Evolutionary conservation across 345 rosid species (phyloP).

Genomic region (Zanthoxylum bungeanum): DNA sequence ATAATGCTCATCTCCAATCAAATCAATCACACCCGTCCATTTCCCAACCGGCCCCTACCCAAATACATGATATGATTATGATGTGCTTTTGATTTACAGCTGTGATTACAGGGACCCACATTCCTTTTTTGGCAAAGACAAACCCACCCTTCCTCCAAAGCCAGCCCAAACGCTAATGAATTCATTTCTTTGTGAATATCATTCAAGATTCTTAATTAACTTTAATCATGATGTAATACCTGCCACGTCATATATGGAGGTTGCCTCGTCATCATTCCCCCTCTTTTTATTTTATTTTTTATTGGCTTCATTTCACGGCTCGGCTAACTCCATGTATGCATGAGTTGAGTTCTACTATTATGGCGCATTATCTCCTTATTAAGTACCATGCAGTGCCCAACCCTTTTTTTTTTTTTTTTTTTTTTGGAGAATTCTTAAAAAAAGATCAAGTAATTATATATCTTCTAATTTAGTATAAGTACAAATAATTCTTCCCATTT

Average conservation of each 20-base stretch:
- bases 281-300: background rate
- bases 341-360: too few relatives aligned
- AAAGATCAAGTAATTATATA: too few relatives aligned
- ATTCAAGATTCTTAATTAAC: background rate
- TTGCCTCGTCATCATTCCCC: background rate
- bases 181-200: background rate
- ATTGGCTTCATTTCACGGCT: slow-evolving; percentile 1
- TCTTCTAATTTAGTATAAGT: too few relatives aligned
- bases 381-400: too few relatives aligned
- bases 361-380: too few relatives aligned
- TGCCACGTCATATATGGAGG: slow-evolving; percentile 1
- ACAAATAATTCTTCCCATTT: too few relatives aligned
- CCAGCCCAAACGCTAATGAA: background rate
- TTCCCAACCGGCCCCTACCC: background rate
- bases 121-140: slow-evolving; percentile 37
- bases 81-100: slow-evolving; percentile 29
- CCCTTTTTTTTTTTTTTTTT: too few relatives aligned
- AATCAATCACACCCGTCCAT: slow-evolving; percentile 12
- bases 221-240: background rate
- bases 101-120: slow-evolving; percentile 23
- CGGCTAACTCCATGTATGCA: background rate
- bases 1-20: slow-evolving; percentile 12
- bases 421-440: too few relatives aligned
- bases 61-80: background rate
- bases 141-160: slow-evolving; percentile 14